Evolutionary conservation across 176 grass and related monocot species (phyloP).

Genomic region (Tillandsia leiboldiana): DNA sequence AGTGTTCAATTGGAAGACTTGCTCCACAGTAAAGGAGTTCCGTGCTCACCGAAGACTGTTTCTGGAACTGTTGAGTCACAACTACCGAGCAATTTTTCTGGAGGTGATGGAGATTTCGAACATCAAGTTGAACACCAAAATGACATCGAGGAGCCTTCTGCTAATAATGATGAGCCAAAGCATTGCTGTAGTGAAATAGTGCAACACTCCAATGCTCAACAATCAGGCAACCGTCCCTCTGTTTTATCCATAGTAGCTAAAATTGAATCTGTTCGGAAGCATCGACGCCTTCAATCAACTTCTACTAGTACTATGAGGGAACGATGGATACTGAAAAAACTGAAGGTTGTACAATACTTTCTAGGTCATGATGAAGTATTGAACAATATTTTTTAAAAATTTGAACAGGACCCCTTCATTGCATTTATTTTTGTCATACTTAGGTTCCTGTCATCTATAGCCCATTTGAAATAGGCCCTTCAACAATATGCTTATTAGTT

Average conservation of each 20-base stretch:
- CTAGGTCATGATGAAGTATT: background rate
- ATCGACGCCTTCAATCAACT: conserved; percentile 30
- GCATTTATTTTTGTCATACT: too few relatives aligned
- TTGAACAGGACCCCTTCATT: too few relatives aligned
- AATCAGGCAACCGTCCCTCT: background rate
- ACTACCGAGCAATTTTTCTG: conserved; percentile 23
- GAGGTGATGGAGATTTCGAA: conserved; percentile 3
- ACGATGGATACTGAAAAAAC: conserved; percentile 68
- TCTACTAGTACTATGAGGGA: conserved; percentile 47
- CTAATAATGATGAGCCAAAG: conserved; percentile 13
- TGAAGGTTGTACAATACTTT: conserved; percentile 42
- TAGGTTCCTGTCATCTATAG: too few relatives aligned
- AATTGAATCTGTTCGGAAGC: conserved; percentile 31
- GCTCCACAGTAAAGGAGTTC: conserved; percentile 24
- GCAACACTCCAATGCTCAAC: background rate
- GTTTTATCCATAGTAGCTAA: conserved; percentile 27
- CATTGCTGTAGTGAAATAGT: background rate
- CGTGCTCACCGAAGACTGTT: conserved; percentile 30
- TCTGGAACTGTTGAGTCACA: conserved; percentile 23
- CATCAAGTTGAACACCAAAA: background rate
- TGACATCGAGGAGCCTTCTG: background rate
- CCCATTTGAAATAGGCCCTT: too few relatives aligned
- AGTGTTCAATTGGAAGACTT: conserved; percentile 15
- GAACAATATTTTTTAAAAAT: too few relatives aligned
- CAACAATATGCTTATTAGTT: too few relatives aligned